Evolutionary conservation across 1,139 yeast species (phyloP).

Genomic region (Lodderomyces pseudojiufengensis): DNA sequence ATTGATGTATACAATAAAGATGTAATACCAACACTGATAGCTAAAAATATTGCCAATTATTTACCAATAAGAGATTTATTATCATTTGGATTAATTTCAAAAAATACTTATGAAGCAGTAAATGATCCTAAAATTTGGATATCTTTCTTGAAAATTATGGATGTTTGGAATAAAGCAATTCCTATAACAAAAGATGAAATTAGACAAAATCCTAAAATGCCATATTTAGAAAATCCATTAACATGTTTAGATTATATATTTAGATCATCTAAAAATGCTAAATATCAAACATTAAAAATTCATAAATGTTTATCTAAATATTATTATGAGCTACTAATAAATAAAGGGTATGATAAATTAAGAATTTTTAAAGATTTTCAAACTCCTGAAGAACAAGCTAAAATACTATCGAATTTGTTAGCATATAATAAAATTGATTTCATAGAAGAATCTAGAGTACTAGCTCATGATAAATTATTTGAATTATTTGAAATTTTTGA

Average conservation of each 20-base stretch:
- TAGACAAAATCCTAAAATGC: slow-evolving; percentile 5
- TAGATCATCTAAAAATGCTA: slow-evolving; percentile 40
- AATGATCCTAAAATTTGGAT: slow-evolving; percentile 50
- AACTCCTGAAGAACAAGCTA: slow-evolving; percentile 49
- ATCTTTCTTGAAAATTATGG: slow-evolving; percentile 43
- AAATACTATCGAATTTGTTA: slow-evolving; percentile 37
- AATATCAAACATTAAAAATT: slow-evolving; percentile 39
- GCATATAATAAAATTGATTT: slow-evolving; percentile 38
- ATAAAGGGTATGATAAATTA: slow-evolving; percentile 45
- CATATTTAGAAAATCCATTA: slow-evolving; percentile 27
- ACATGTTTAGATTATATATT: slow-evolving; percentile 38
- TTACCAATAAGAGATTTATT: slow-evolving; percentile 36
- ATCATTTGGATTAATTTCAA: slow-evolving; percentile 34
- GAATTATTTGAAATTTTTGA: slow-evolving; percentile 70
- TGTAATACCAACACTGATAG: slow-evolving; percentile 41
- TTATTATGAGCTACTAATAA: slow-evolving; percentile 45
- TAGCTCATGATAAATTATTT: slow-evolving; percentile 45
- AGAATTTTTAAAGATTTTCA: slow-evolving; percentile 45
- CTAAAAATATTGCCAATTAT: slow-evolving; percentile 33
- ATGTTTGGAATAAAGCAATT: slow-evolving; percentile 39
- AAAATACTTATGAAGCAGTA: slow-evolving; percentile 35
- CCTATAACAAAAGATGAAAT: slow-evolving; percentile 11
- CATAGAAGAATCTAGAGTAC: slow-evolving; percentile 28
- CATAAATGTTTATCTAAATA: slow-evolving; percentile 42
- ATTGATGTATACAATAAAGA: slow-evolving; percentile 44